Percentiles rank a stretch among this genome's conserved stretches.
These are phyloP conservation scores for Scedosporium aurantiacum DNA, from an alignment of 2,329 filamentous ascomycete species.

Conservation along the genomic window DNA sequence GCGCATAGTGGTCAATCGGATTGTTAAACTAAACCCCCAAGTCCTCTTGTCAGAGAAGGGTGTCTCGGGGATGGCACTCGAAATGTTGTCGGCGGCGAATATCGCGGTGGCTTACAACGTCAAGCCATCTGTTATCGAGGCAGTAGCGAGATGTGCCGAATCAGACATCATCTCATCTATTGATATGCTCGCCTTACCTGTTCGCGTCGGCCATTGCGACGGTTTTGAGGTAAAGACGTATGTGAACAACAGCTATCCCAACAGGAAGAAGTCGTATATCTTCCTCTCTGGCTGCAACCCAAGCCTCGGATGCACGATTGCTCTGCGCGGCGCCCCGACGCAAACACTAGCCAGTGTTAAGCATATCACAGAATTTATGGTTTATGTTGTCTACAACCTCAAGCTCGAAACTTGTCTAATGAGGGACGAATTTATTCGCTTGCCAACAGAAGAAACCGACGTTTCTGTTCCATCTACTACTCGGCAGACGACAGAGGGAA, in stretches of 20 bases:
- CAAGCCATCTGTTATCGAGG: slow-evolving; percentile 89
- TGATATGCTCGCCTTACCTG: slow-evolving; percentile 69
- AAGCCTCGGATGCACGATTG: slow-evolving; percentile 89
- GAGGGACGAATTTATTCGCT: slow-evolving; percentile 81
- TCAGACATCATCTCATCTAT: slow-evolving; percentile 89
- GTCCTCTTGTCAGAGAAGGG: slow-evolving; percentile 86
- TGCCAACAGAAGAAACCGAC: slow-evolving; percentile 50
- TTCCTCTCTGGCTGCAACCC: slow-evolving; percentile 85
- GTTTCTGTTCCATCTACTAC: slow-evolving; percentile 9
- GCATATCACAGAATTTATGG: slow-evolving; percentile 94
- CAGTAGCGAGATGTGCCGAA: slow-evolving; percentile 83
- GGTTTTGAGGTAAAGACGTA: slow-evolving; percentile 95
- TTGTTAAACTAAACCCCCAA: slow-evolving; percentile 73
- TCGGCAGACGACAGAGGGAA: slow-evolving; percentile 16
- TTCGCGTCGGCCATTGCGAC: slow-evolving; percentile 67
- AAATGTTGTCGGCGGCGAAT: slow-evolving; percentile 76
- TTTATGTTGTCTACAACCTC: slow-evolving; percentile 95
- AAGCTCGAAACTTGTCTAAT: slow-evolving; percentile 92
- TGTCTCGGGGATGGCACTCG: slow-evolving; percentile 80
- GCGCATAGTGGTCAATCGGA: slow-evolving; percentile 81
- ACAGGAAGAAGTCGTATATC: slow-evolving; percentile 86
- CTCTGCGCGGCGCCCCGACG: slow-evolving; percentile 69
- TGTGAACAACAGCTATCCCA: slow-evolving; percentile 62
- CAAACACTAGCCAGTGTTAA: slow-evolving; percentile 69
- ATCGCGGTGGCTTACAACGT: slow-evolving; percentile 95